Evolutionary conservation across 257 asterid genomes (phyloP).

Genomic region (Fraxinus pennsylvanica): DNA sequence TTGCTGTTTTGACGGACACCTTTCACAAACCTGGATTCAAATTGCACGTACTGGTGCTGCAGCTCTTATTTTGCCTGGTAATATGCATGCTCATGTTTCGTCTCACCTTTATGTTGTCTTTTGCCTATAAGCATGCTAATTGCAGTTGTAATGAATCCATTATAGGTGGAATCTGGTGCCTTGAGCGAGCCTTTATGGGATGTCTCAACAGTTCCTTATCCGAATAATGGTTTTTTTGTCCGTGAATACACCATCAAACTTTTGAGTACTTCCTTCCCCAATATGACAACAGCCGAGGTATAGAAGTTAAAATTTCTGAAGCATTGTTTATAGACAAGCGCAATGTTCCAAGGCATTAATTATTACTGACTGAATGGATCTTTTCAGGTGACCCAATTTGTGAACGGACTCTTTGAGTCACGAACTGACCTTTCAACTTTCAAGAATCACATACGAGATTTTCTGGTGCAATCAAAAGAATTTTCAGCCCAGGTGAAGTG

Average conservation of each 20-base stretch:
- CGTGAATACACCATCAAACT: too few relatives aligned
- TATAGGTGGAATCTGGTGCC: conserved; percentile 70
- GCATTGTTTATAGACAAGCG: conserved; percentile 8
- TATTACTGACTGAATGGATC: neutral
- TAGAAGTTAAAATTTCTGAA: conserved; percentile 2
- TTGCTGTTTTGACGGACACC: conserved; percentile 90
- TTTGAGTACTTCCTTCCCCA: too few relatives aligned
- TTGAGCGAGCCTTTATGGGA: conserved; percentile 96
- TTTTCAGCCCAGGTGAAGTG: conserved; percentile 88
- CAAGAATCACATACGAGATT: conserved; percentile 88
- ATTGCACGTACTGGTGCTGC: conserved; percentile 84
- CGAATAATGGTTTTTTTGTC: too few relatives aligned
- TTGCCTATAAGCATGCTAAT: conserved; percentile 14
- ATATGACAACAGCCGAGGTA: too few relatives aligned
- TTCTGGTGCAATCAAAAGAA: conserved; percentile 94
- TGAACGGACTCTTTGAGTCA: conserved; percentile 80
- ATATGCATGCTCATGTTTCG: conserved; percentile 4
- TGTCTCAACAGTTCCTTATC: conserved; percentile 31
- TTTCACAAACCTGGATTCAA: conserved; percentile 98
- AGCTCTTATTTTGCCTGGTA: conserved; percentile 87
- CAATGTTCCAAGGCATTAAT: neutral
- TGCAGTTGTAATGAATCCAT: conserved; percentile 20
- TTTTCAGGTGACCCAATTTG: conserved; percentile 84
- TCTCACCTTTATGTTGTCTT: neutral
- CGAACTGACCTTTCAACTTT: conserved; percentile 61